These are phyloP conservation scores for Nelumbo lutea DNA, from an alignment of 164 flowering plant genomes.

Conservation along the genomic window DNA sequence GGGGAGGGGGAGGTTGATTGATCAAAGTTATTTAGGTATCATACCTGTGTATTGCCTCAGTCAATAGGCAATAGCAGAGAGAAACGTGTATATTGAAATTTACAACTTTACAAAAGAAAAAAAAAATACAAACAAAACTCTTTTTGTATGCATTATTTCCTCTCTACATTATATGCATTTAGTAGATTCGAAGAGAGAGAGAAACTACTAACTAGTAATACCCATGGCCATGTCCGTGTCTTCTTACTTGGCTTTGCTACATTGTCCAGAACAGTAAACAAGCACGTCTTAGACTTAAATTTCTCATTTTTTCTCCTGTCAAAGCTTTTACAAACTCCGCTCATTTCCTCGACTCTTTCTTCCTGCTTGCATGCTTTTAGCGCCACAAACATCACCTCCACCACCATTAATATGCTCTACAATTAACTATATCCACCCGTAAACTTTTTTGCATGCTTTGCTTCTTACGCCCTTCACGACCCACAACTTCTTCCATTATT, in stretches of 20 bases:
- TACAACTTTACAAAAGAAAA: neutral
- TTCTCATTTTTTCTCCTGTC: conserved; percentile 5
- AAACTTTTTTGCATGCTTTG: conserved; percentile 24
- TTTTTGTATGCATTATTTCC: no score
- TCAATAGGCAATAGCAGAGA: neutral
- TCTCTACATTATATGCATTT: no score
- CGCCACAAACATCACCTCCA: conserved; percentile 13
- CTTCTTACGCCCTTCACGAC: conserved; percentile 1
- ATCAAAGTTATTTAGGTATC: no score
- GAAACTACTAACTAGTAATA: neutral
- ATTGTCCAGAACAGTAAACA: conserved; percentile 24
- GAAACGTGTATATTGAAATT: neutral
- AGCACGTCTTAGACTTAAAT: conserved; percentile 9
- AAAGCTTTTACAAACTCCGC: neutral
- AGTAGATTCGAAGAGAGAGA: neutral
- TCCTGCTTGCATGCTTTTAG: conserved; percentile 7
- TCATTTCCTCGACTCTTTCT: neutral
- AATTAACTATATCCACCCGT: conserved; percentile 3
- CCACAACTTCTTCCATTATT: conserved; percentile 9
- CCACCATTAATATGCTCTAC: conserved; percentile 8
- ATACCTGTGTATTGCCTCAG: neutral
- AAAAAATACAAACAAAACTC: neutral
- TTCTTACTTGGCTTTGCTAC: conserved; percentile 11
- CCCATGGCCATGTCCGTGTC: no score
- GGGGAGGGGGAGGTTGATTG: neutral